Evolutionary conservation across 257 asterid species (phyloP).

Genomic region (Haberlea rhodopensis): DNA sequence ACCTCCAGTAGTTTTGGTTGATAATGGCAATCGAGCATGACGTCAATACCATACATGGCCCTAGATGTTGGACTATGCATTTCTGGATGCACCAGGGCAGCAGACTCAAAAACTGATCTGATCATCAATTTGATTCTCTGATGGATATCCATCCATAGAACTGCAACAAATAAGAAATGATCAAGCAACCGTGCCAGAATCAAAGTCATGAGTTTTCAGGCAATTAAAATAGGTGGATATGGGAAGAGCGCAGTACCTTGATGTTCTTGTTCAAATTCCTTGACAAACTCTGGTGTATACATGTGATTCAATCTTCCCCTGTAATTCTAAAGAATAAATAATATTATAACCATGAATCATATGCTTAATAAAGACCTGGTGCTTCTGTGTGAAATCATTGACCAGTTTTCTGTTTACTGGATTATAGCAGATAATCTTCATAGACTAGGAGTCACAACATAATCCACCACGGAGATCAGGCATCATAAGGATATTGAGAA

Average conservation of each 20-base stretch:
- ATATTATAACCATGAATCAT: conserved; percentile 16
- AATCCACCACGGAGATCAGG: conserved; percentile 7
- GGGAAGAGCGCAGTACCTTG: conserved; percentile 46
- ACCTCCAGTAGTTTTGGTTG: conserved; percentile 94
- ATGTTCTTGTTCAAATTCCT: conserved; percentile 84
- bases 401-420: conserved; percentile 2
- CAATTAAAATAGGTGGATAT: conserved; percentile 20
- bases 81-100: conserved; percentile 85
- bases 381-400: conserved; percentile 9
- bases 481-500: not conserved
- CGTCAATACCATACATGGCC: conserved; percentile 96
- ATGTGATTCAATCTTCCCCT: conserved; percentile 81
- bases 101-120: conserved; percentile 79
- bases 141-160: conserved; percentile 90
- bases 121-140: conserved; percentile 65
- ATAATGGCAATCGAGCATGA: conserved; percentile 72
- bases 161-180: conserved; percentile 42
- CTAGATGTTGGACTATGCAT: conserved; percentile 83
- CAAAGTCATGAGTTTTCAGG: conserved; percentile 3
- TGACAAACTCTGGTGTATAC: conserved; percentile 73
- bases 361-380: conserved; percentile 13
- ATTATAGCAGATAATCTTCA: not conserved
- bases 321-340: conserved; percentile 58
- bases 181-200: not conserved
- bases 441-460: conserved; percentile 8